Percentiles rank a stretch among this genome's conserved stretches.
Conservation (phyloP, 208 protist genomes). For the Trypanosoma platydactyli region DNA sequence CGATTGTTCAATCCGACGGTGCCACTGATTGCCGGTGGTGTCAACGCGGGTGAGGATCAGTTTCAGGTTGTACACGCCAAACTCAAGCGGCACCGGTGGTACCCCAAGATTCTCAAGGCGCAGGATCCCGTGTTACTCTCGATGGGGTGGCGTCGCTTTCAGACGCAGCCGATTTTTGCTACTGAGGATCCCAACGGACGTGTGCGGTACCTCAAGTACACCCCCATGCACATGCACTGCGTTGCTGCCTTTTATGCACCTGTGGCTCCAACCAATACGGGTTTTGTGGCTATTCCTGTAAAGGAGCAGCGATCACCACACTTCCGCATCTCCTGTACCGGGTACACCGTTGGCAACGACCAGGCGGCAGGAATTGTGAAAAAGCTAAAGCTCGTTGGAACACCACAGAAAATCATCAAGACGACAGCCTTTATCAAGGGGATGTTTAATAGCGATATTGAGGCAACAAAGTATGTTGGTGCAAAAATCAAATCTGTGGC, state of each 20-base stretch:
- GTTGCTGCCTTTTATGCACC: conserved; percentile 98
- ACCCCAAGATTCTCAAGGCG: conserved; percentile 98
- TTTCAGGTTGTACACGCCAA: conserved; percentile 93
- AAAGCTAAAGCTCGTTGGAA: conserved; percentile 99
- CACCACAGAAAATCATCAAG: conserved; percentile 96
- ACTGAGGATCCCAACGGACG: conserved; percentile 96
- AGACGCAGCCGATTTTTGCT: conserved; percentile 93
- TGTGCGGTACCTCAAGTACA: conserved; percentile 99
- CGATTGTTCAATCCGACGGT: conserved; percentile 84
- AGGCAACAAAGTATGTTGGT: conserved; percentile 98
- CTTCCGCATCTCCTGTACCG: conserved; percentile 96
- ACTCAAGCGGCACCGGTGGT: conserved; percentile 99
- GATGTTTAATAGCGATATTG: conserved; percentile 94
- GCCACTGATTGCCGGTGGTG: conserved; percentile 94
- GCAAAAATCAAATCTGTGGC: conserved; percentile 97
- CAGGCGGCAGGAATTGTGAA: conserved; percentile 96
- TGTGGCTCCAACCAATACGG: conserved; percentile 95
- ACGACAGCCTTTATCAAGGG: conserved; percentile 98
- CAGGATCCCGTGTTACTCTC: conserved; percentile 98
- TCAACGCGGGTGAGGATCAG: conserved; percentile 95
- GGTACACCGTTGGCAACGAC: conserved; percentile 97
- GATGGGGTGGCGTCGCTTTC: conserved; percentile 99
- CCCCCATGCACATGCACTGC: conserved; percentile 99
- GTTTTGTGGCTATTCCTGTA: conserved; percentile 93
- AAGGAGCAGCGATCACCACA: conserved; percentile 46